Evolutionary conservation across 495 filamentous ascomycete species (phyloP), one percentile per base, ranked within the genome.

Genomic region (Pyrenula massariospora): DNA sequence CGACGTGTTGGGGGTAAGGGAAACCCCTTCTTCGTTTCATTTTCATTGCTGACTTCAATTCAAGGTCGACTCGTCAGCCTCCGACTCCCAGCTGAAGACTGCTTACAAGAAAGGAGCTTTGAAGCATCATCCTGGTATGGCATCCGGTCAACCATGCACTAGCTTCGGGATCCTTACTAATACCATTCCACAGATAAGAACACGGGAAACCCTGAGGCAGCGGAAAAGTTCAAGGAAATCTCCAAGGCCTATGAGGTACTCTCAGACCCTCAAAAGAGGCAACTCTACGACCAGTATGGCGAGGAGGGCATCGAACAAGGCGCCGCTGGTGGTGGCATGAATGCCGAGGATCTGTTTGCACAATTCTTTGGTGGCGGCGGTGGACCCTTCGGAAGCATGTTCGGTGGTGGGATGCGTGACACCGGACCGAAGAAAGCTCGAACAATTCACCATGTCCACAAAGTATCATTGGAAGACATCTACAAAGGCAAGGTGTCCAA

Each of bases 401-500:
- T 91, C 63, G 88, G 88, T 54, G 86, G 86, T 69, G 87, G 87
- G 60, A 88, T 88, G 83, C 83, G 86, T 58, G 84, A 87, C 19
- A 79, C 81, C 47, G 91, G 91, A 22, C 93, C 92, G 3, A 87
- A 90, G 70, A 96, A 96, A 78, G 92, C 93, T 58, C 81, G 93
- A 60, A 91, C 88, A 54, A 99, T 99, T 63, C 87, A 94, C 70
- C 93, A 99, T 72, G 89, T 91, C 55, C 93, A 96, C 83, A 94
- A 97, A 69, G 93, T 99, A 55, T 89, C 90, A 31, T 78, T 99
- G 57, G 93, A 99, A 71, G 94, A 99, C 60, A 89, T 99, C 67
- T 99, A 99, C 81, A 83, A 87, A 57, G 94, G 93, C 58, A 99
- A 99, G 78, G 81, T 95, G 48, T 97, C 93, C 24, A 99, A 97